Base-by-base conservation (phyloP, 805 yeast species). In the Candida arabinofermentans region DNA sequence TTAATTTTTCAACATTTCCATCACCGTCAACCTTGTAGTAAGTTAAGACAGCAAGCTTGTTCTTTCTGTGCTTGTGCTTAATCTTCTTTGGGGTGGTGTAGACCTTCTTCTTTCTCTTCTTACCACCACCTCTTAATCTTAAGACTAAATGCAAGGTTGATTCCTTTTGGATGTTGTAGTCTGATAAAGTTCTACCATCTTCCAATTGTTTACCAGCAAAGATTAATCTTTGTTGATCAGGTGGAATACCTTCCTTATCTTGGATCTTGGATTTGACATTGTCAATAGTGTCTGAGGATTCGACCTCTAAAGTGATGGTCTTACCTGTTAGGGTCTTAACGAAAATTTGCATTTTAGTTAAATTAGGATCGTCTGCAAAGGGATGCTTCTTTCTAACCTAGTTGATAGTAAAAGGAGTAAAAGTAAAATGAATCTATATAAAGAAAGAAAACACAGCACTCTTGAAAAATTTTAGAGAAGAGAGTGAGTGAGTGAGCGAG, bases 71-170 rank as follows among this genome's bases (percentile, higher is more conserved):
- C 86, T 89, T 90, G 95, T 93, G 98, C 79, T 77, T 87, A 79
- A 93, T 87, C 86, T 90, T 95, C 90, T 93, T 93, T 81, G 99
- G 99, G 70, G 98, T 91, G 79, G 98, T 91, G 91, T 91, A 93
- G 71, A 89, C 97, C 95, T 91, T 91, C 96, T 93, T 93, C 93
- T 93, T 93, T 84, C 96, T 91, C 93, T 93, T 93, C 87, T 90
- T 93, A 81, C 96, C 96, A 81, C 95, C 95, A 62, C 68, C 96
- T 82, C 96, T 87, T 74, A 89, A 83, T 83, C 96, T 90, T 55
- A 90, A 79, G 61, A 90, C 96, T 73, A 90, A 81, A 72, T 90
- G 97, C 51, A 91, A 74, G 56, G 99, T 91, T 52, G 99, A 91
- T 81, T 91, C 99, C 86, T 91, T 91, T 79, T 91, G 98, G 77